Conservation (phyloP, 345 rosid genomes). For the Erodium maritimum region DNA sequence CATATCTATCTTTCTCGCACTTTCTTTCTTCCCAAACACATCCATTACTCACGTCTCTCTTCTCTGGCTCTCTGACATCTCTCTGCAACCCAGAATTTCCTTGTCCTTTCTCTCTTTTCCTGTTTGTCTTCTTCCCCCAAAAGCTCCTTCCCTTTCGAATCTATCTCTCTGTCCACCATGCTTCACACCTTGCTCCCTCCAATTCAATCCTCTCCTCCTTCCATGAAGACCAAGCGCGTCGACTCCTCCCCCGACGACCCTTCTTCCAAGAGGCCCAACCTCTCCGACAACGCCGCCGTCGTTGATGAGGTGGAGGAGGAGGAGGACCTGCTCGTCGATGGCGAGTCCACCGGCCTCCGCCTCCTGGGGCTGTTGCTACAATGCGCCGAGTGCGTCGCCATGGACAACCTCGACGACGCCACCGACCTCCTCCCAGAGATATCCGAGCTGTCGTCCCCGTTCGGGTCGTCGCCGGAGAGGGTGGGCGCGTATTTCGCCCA, state of each 20-base stretch:
- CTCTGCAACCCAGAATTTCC: too few species aligned
- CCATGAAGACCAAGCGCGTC: conserved; percentile 53
- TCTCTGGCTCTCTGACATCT: conserved; percentile 5
- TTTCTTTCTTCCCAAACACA: conserved; percentile 18
- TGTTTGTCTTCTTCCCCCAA: not conserved
- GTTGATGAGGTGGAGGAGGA: conserved; percentile 12
- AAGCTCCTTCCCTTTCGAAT: too few species aligned
- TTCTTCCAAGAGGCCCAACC: conserved; percentile 38
- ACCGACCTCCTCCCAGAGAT: conserved; percentile 66
- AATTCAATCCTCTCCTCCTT: conserved; percentile 4
- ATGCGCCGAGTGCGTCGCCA: conserved; percentile 87
- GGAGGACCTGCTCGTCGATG: too few species aligned
- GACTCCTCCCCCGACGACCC: conserved; percentile 27
- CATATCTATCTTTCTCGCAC: too few species aligned
- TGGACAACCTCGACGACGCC: conserved; percentile 59
- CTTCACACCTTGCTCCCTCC: not conserved
- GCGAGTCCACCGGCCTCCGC: conserved; percentile 48
- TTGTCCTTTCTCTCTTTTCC: not conserved
- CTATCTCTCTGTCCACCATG: not conserved
- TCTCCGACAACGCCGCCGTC: conserved; percentile 7
- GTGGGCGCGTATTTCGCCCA: conserved; percentile 83
- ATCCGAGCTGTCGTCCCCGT: conserved; percentile 67
- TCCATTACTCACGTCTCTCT: conserved; percentile 1
- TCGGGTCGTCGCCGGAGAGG: conserved; percentile 77
- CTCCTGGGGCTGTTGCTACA: conserved; percentile 74